Evolutionary conservation across 2,329 filamentous ascomycete species (phyloP).

Genomic region (Verticillium isaacii): DNA sequence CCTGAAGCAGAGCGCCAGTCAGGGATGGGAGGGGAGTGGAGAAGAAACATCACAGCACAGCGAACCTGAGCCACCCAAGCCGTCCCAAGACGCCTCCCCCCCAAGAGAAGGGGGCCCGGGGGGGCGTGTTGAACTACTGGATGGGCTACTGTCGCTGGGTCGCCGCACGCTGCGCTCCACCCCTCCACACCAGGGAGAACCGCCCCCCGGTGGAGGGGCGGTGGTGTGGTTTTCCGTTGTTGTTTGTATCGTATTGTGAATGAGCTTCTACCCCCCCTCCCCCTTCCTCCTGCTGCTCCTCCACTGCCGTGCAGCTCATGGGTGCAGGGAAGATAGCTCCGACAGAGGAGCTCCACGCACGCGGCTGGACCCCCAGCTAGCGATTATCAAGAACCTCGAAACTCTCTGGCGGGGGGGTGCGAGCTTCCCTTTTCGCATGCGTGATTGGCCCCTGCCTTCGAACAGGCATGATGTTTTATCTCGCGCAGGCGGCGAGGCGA

Average conservation of each 20-base stretch:
- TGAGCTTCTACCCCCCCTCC: neutral
- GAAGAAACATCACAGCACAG: neutral
- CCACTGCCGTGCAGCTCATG: neutral
- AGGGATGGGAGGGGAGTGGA: neutral
- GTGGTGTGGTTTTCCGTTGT: neutral
- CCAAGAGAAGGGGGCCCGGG: neutral
- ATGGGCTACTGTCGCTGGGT: neutral
- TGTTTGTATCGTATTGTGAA: neutral
- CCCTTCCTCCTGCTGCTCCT: neutral
- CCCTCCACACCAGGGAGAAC: neutral
- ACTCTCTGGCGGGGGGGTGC: neutral
- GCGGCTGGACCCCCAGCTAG: slow-evolving; percentile 3
- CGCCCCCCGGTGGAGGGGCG: neutral
- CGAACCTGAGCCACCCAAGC: neutral
- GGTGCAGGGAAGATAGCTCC: neutral
- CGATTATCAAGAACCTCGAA: neutral
- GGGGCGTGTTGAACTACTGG: neutral
- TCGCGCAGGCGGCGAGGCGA: neutral
- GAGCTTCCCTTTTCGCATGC: neutral
- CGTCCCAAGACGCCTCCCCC: too few relatives aligned
- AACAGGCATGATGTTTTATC: neutral
- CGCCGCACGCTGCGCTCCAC: neutral
- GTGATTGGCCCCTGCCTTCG: neutral
- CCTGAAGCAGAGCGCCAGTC: neutral
- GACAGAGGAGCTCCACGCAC: neutral